Evolutionary conservation across 257 asterid genomes (phyloP), one percentile per base, ranked within the genome.

Genomic region (Osmanthus fragrans): DNA sequence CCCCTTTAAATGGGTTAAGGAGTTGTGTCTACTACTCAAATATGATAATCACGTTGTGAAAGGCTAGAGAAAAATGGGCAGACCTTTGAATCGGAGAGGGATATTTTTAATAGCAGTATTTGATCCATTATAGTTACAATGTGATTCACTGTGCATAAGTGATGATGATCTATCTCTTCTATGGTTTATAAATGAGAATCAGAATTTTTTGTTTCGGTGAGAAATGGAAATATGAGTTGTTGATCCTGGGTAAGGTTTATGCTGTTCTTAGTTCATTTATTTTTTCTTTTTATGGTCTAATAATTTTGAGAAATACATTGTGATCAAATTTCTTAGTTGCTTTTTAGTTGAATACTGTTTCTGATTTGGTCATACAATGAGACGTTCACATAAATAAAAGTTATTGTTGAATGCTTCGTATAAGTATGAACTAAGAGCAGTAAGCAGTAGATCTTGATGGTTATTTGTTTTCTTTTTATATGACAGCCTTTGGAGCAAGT

Each of bases 401-500:
- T 36, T 51, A 5, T 23, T 56, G 9, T 37, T 51, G 79, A 58
- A 64, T 72, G 76, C 70, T 73, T 64, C 42, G 3, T 32, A 8
- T 0, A 56, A 67, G 63, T 25, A 40, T 71, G 75, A 74, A 58
- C 54, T 29, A 13, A 27, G 56, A 39, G 45, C 45, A 8, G 45
- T 39, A 39, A 47, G 39, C 18, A 5, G 2, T 60, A 16, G 39
- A 58, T 74, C 73, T 79, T 54, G 64, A 69, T 54, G 76, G 18
- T 34, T 72, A 25, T 60, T 82, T 68, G 15, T 42, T 40, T 64
- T 77, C 74, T 11, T 71, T 70, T 45, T 74, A 25, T 23, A 60
- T 27, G 7, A 51, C 85, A 93, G 98, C 81, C 60, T 51, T 64
- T 83, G 74, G 94, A 82, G 84, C 89, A 69, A n/a, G 97, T 95